phyloP scores from a whole-genome alignment of 2,329 filamentous ascomycete species.

The Sclerotinia borealis region DNA sequence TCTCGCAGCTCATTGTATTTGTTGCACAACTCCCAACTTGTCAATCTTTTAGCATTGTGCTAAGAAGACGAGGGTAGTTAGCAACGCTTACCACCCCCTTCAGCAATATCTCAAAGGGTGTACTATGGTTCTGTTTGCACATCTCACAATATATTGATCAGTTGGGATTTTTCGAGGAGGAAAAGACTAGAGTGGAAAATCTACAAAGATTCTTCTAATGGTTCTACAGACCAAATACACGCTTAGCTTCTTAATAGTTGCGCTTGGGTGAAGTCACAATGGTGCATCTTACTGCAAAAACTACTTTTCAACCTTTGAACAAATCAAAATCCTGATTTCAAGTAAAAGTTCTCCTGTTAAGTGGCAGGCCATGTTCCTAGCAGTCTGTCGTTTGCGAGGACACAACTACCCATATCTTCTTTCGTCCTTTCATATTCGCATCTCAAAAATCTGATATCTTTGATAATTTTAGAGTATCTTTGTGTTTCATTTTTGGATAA shows the following conservation, averaged over 20 bases:
- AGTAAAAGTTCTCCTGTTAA: neutral
- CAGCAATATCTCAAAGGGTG: too few relatives aligned
- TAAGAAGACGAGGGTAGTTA: neutral
- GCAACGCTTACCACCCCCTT: too few relatives aligned
- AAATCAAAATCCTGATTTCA: neutral
- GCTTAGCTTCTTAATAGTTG: neutral
- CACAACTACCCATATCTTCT: neutral
- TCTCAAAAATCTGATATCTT: neutral
- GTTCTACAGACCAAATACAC: neutral
- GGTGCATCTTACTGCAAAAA: neutral
- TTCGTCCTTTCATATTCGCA: neutral
- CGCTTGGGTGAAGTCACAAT: neutral
- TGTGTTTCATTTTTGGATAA: neutral
- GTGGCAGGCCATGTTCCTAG: neutral
- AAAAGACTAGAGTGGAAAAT: neutral
- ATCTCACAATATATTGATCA: neutral
- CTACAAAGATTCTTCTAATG: neutral
- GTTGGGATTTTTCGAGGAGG: neutral
- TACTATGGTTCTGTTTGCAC: too few relatives aligned
- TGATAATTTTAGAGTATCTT: neutral
- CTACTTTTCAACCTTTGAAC: neutral
- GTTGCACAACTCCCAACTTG: neutral
- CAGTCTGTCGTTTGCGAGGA: neutral
- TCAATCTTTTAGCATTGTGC: neutral
- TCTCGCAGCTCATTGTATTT: neutral